A percentile compares a stretch with the other conserved stretches of the same genome.
These are phyloP conservation scores for Meredithiella fracta DNA, from an alignment of 2,329 filamentous ascomycete species.

Conservation along the genomic window DNA sequence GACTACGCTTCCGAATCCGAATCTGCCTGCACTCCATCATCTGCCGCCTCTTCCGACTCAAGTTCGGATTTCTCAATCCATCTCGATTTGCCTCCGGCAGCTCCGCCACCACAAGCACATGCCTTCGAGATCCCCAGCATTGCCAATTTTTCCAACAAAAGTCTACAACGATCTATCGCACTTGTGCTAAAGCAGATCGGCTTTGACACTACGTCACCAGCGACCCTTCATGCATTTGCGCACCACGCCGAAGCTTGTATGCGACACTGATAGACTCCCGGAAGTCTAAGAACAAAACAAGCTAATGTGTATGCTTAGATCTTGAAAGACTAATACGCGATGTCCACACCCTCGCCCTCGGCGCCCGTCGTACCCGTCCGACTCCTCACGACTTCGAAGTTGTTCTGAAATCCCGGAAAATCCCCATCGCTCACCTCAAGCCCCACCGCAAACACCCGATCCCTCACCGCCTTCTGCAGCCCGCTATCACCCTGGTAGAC, in stretches of 20 bases:
- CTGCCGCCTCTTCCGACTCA: neutral
- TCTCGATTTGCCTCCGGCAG: neutral
- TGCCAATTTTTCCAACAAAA: slow-evolving; percentile 20
- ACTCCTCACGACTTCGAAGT: slow-evolving; percentile 41
- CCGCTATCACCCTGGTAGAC: slow-evolving; percentile 19
- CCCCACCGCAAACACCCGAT: slow-evolving; percentile 41
- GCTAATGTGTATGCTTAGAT: slow-evolving; percentile 23
- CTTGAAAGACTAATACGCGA: slow-evolving; percentile 32
- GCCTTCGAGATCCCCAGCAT: neutral
- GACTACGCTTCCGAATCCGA: neutral
- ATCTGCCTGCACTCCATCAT: neutral
- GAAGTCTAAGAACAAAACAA: neutral
- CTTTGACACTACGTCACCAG: slow-evolving; percentile 36
- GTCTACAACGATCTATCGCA: slow-evolving; percentile 38
- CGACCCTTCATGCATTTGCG: slow-evolving; percentile 43
- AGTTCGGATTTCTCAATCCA: neutral
- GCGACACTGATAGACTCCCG: slow-evolving; percentile 17
- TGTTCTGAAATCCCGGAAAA: slow-evolving; percentile 34
- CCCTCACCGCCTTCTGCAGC: slow-evolving; percentile 23
- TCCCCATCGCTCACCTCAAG: slow-evolving; percentile 34
- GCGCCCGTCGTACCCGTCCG: slow-evolving; percentile 35
- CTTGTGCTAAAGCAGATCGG: slow-evolving; percentile 41
- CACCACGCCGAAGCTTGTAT: slow-evolving; percentile 40
- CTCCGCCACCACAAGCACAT: neutral
- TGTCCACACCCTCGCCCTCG: slow-evolving; percentile 30